Evolutionary conservation across 139 green algal genomes (phyloP), one percentile per base, ranked within the genome.

Genomic region (Zygnema cylindricum): DNA sequence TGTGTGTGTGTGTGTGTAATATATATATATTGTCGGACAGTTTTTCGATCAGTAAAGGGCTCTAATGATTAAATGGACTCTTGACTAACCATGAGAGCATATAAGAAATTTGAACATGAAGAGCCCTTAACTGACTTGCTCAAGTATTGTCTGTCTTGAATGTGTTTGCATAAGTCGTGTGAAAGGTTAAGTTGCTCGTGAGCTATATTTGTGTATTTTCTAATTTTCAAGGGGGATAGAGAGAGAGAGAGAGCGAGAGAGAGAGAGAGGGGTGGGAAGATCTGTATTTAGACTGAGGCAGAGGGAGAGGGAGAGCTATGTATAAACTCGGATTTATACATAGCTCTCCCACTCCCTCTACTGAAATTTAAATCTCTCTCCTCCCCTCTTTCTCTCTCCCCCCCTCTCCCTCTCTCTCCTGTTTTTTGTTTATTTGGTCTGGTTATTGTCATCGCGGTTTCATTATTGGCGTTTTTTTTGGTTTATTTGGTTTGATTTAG

Each of bases 161-260:
- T n/a, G n/a, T n/a, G n/a, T n/a, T n/a, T n/a, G n/a, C n/a, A n/a
- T n/a, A n/a, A n/a, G n/a, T n/a, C n/a, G n/a, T n/a, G n/a, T n/a
- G n/a, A n/a, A n/a, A n/a, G n/a, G n/a, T n/a, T n/a, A n/a, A n/a
- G n/a, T n/a, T n/a, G n/a, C n/a, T n/a, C 49, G 16, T 63, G 49
- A 7, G 16, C 49, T 16, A 16, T 16, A 7, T 16, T 79, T 79
- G 21, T 79, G 71, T 79, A 40, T 41, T 43, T 16, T 16, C 11
- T 3, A 79, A 43, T 79, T 43, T 79, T 73, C 57, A 30, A 73
- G 57, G 57, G 38, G 71, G 21, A 79, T 43, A 79, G 71, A 79
- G 16, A 16, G 38, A 11, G 21, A 25, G 7, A 3, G 3, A 79
- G 71, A 43, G 71, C 3, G 36, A 11, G 71, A 41, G 36, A 11